Evolutionary conservation across 768 basidiomycete species (phyloP), one percentile per base, ranked within the genome.

Genomic region (Glaciozyma martinii): DNA sequence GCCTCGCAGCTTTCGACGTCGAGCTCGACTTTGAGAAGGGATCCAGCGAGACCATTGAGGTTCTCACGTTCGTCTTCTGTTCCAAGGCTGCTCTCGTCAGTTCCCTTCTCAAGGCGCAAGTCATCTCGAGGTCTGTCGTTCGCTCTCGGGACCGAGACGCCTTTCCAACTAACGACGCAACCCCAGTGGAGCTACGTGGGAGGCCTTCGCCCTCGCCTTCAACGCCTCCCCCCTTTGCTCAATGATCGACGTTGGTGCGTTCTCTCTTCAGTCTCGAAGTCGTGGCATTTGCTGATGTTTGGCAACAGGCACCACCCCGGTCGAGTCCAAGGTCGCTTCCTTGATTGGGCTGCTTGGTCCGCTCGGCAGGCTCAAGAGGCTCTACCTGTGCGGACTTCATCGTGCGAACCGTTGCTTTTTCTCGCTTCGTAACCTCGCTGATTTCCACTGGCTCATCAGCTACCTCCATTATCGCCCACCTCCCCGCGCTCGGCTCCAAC

Each of bases 301-400:
- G 10, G 33, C 13, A n/a, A n/a, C 19, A 30, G 47, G 23, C 29
- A 56, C 23, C 3, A 18, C 13, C 2, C 19, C 25, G 25, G 32
- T 40, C 46, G 21, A 42, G 12, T 0, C 10, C 1, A 9, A 5
- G 33, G 23, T 57, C 27, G 37, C 56, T 1, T 16, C 5, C 49
- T 1, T 58, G 5, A 19, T 63, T 23, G 15, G 3, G 2, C 23
- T n/a, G 7, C 1, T 40, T 19, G 61, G 46, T 1, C 32, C n/a
- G 8, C 15, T 10, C 9, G 5, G 8, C 0, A n/a, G 19, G 29
- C 6, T 52, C 12, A 63, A 63, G 53, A 25, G 49, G 19, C n/a
- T 63, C 56, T 63, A 58, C 56, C 4, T 63, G 56, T 56, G 47
- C 32, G 62, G 62, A 1, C 13, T 63, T 15, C 19, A 53, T 56